These are phyloP conservation scores for Aureobasidium subglaciale DNA, from an alignment of 2,329 filamentous ascomycete species.

Conservation along the genomic window DNA sequence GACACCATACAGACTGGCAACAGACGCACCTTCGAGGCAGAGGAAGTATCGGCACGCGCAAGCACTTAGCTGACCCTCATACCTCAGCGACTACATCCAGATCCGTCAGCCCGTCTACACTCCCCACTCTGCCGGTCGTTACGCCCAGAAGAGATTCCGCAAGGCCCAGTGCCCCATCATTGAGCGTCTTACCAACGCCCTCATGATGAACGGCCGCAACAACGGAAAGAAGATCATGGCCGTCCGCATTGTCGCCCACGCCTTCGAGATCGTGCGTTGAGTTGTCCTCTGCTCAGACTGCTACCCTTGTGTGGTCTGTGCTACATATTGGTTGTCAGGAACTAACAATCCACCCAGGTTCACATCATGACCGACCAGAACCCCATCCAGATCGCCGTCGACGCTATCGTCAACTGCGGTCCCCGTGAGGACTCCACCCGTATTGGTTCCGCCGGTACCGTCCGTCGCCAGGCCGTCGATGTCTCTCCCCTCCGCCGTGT, in stretches of 20 bases:
- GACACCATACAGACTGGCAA: conserved; percentile 17
- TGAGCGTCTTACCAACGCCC: conserved; percentile 99
- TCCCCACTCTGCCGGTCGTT: conserved; percentile 96
- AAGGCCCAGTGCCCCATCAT: conserved; percentile 99
- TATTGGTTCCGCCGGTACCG: conserved; percentile 98
- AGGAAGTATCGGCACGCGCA: conserved; percentile 11
- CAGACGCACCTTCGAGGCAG: conserved; percentile 18
- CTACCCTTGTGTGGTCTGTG: conserved; percentile 1
- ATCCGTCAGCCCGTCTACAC: conserved; percentile 98
- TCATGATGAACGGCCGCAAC: conserved; percentile 99
- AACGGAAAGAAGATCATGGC: conserved; percentile 99
- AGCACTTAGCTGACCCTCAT: conserved; percentile 8
- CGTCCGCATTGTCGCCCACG: conserved; percentile 96
- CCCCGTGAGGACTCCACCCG: conserved; percentile 99
- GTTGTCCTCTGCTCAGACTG: not conserved
- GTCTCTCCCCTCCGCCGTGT: conserved; percentile 98
- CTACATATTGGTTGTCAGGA: no score
- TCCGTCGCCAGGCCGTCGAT: conserved; percentile 99
- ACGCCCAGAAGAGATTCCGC: conserved; percentile 99
- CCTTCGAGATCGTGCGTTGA: conserved; percentile 83
- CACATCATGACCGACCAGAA: conserved; percentile 99
- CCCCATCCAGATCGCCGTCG: conserved; percentile 98
- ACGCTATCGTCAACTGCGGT: conserved; percentile 99
- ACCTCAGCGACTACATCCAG: conserved; percentile 93
- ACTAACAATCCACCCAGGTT: conserved; percentile 53